phyloP scores from a whole-genome alignment of 208 protist genomes.

The Tritrichomonas musculus region DNA sequence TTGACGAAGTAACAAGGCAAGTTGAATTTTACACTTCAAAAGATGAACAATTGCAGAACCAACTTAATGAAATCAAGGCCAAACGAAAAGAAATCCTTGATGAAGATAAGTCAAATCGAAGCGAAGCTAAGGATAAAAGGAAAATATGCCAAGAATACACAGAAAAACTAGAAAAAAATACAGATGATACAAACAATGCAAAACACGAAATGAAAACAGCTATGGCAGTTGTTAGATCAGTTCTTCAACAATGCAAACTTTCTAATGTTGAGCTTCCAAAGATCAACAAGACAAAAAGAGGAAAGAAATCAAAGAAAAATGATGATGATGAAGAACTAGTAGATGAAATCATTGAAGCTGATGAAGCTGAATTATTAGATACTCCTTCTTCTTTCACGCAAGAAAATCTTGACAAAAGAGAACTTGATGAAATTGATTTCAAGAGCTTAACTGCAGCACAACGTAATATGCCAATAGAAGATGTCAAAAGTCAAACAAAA shows the following conservation, averaged over 20 bases:
- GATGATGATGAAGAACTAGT: background rate
- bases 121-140: background rate
- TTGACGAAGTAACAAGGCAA: background rate
- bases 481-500: background rate
- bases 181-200: background rate
- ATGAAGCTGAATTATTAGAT: background rate
- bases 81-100: background rate
- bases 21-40: background rate
- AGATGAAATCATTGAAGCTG: background rate
- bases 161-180: background rate
- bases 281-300: background rate
- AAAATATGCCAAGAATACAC: background rate
- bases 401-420: background rate
- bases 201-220: background rate
- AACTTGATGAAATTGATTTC: background rate
- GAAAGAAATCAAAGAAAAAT: too few species aligned
- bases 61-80: background rate
- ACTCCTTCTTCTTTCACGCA: background rate
- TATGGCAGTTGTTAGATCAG: background rate
- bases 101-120: background rate
- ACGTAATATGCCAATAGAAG: background rate
- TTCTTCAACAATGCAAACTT: background rate
- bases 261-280: background rate
- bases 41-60: background rate
- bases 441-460: background rate